Evolutionary conservation across 2,329 filamentous ascomycete genomes (phyloP).

Genomic region (Xylaria sp.): DNA sequence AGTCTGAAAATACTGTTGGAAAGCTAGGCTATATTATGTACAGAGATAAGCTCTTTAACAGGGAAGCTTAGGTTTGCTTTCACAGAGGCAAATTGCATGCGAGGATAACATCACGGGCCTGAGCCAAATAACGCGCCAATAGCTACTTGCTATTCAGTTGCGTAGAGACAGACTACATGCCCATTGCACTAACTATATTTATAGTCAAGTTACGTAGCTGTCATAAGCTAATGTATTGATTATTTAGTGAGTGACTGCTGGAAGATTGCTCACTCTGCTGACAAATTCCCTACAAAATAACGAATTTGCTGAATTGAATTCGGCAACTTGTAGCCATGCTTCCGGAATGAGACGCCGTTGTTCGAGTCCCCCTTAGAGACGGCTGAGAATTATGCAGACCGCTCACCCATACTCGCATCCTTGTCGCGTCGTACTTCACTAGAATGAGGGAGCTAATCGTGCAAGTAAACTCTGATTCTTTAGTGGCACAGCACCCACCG

Average conservation of each 20-base stretch:
- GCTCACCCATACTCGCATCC: slow-evolving; percentile 32
- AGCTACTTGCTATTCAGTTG: background rate
- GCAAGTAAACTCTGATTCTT: slow-evolving; percentile 19
- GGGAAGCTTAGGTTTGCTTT: too few species aligned
- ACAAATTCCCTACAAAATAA: too few species aligned
- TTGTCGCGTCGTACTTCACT: slow-evolving; percentile 34
- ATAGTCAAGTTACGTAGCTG: background rate
- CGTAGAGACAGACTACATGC: background rate
- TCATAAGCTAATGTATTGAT: background rate
- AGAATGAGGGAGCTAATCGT: slow-evolving; percentile 34
- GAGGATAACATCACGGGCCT: too few species aligned
- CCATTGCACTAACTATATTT: background rate
- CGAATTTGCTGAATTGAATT: slow-evolving; percentile 35
- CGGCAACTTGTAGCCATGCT: slow-evolving; percentile 28
- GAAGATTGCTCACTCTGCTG: too few species aligned
- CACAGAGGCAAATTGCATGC: too few species aligned
- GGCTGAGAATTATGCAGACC: slow-evolving; percentile 32
- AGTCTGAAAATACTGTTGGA: background rate
- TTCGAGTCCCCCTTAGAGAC: slow-evolving; percentile 35
- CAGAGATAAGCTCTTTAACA: background rate
- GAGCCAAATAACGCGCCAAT: too few species aligned
- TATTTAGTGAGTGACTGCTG: background rate
- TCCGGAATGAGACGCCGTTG: slow-evolving; percentile 26
- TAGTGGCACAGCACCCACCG: background rate
- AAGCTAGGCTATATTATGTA: background rate